Evolutionary conservation across 2,329 filamentous ascomycete genomes (phyloP).

Genomic region (Aspergillus clavatus): DNA sequence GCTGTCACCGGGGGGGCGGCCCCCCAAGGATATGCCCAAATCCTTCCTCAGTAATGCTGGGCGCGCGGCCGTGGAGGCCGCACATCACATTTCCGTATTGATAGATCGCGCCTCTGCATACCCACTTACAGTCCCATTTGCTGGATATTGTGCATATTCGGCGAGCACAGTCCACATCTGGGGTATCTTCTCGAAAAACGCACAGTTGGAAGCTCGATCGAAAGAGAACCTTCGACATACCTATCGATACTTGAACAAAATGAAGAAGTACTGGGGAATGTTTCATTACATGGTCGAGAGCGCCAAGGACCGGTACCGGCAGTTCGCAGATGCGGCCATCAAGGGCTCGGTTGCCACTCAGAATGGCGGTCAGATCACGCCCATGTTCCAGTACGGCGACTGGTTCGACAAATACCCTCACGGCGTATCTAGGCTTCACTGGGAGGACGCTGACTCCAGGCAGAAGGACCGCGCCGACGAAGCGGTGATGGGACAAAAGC

Average conservation of each 20-base stretch:
- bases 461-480: conserved; percentile 78
- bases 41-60: conserved; percentile 72
- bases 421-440: conserved; percentile 79
- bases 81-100: conserved; percentile 78
- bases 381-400: conserved; percentile 91
- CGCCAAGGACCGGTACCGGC: conserved; percentile 79
- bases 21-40: conserved; percentile 66
- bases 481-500: conserved; percentile 80
- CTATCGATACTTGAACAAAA: conserved; percentile 82
- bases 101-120: conserved; percentile 76
- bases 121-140: conserved; percentile 82
- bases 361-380: conserved; percentile 43
- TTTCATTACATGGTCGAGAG: conserved; percentile 96
- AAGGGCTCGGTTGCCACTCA: conserved; percentile 51
- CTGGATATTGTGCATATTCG: conserved; percentile 89
- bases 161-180: conserved; percentile 93
- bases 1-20: conserved; percentile 57
- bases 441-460: conserved; percentile 67
- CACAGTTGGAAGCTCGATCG: conserved; percentile 66
- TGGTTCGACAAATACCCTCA: conserved; percentile 96
- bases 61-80: conserved; percentile 72
- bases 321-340: conserved; percentile 74
- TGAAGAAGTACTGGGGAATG: conserved; percentile 98
- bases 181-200: conserved; percentile 82
- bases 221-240: conserved; percentile 84